These are phyloP conservation scores for Ballota nigra DNA, from an alignment of 257 asterid species.

Conservation along the genomic window DNA sequence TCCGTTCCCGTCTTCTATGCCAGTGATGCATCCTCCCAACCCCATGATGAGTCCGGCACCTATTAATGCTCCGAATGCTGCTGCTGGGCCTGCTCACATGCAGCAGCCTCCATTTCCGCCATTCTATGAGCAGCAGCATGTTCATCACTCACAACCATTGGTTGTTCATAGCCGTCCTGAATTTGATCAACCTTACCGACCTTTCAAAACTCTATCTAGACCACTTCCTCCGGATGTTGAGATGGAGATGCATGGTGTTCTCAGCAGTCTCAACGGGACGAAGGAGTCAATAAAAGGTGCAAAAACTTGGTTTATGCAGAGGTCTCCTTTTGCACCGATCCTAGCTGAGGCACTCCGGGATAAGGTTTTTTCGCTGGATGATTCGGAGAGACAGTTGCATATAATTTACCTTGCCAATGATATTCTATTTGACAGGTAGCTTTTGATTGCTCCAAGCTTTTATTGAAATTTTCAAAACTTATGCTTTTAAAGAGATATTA, in stretches of 20 bases:
- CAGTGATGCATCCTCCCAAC: slow-evolving; percentile 83
- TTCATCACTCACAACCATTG: slow-evolving; percentile 61
- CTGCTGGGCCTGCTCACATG: no score
- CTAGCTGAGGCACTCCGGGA: slow-evolving; percentile 93
- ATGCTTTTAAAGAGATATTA: not conserved
- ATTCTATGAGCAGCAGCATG: slow-evolving; percentile 68
- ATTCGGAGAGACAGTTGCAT: slow-evolving; percentile 92
- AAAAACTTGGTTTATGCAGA: slow-evolving; percentile 97
- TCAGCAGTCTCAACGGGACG: slow-evolving; percentile 84
- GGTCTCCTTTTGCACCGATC: slow-evolving; percentile 72
- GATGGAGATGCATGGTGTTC: slow-evolving; percentile 82
- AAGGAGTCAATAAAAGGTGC: slow-evolving; percentile 98
- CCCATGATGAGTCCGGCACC: slow-evolving; percentile 72
- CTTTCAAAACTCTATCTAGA: slow-evolving; percentile 72
- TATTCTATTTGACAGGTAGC: slow-evolving; percentile 89
- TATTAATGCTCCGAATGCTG: slow-evolving; percentile 60
- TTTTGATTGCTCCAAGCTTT: slow-evolving; percentile 11
- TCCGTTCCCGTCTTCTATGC: slow-evolving; percentile 64
- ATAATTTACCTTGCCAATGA: slow-evolving; percentile 93
- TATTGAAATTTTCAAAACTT: not conserved
- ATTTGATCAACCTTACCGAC: slow-evolving; percentile 58
- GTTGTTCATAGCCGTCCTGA: slow-evolving; percentile 65
- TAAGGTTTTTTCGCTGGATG: slow-evolving; percentile 72
- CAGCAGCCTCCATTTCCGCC: slow-evolving; percentile 73
- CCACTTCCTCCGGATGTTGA: slow-evolving; percentile 93